phyloP scores from a whole-genome alignment of 176 grass and related monocot species.

The Dendrocalamus sinicus region DNA sequence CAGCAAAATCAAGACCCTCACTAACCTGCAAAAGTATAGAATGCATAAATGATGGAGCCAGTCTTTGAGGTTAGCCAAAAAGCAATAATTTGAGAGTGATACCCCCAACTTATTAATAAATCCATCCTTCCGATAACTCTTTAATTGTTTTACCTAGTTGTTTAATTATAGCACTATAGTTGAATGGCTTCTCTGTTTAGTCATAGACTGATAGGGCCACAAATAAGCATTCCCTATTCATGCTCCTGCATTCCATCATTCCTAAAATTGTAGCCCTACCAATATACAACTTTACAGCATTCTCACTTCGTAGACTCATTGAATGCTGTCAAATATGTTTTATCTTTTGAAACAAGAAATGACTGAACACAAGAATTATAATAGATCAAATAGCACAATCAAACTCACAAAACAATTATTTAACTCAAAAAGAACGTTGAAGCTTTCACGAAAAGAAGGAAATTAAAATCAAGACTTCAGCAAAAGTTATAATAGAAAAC shows the following conservation, averaged over 20 bases:
- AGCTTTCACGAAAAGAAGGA: conserved; percentile 31
- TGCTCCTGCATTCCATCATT: not conserved
- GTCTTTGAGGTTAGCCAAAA: no score
- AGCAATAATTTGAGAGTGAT: no score
- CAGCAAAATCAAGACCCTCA: conserved; percentile 99
- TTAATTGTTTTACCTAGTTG: no score
- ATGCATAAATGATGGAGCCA: no score
- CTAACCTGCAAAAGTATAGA: no score
- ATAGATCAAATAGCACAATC: conserved; percentile 26
- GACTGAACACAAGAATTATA: conserved; percentile 26
- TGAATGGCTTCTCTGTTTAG: conserved; percentile 19
- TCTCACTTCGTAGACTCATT: not conserved
- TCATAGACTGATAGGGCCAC: not conserved
- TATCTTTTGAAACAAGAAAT: conserved; percentile 22
- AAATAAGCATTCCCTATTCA: conserved; percentile 23
- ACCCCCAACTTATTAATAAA: no score
- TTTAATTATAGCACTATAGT: no score
- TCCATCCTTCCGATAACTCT: no score
- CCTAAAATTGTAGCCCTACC: conserved; percentile 24
- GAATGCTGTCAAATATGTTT: not conserved
- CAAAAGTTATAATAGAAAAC: conserved; percentile 30
- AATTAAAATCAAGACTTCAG: conserved; percentile 38
- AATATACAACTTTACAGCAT: not conserved
- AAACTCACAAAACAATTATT: conserved; percentile 8
- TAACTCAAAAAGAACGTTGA: conserved; percentile 1